Evolutionary conservation across 495 filamentous ascomycete genomes (phyloP).

Genomic region (Tuber magnatum): DNA sequence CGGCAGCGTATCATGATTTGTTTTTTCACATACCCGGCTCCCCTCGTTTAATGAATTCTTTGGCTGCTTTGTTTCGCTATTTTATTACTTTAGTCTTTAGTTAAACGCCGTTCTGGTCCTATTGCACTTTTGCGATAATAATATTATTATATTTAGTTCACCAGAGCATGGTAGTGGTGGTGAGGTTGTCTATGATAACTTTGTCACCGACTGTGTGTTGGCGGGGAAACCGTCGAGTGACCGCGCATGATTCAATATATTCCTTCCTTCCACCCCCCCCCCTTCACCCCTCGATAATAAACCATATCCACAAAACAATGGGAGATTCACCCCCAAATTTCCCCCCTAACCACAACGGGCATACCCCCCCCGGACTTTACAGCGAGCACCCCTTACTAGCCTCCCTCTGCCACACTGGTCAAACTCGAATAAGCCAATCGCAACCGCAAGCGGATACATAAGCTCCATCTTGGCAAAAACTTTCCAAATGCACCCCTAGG

Average conservation of each 20-base stretch:
- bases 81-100: background rate
- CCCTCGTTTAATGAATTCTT: too few species aligned
- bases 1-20: too few species aligned
- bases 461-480: constrained; percentile 79
- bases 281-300: too few species aligned
- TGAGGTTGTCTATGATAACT: background rate
- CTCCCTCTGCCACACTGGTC: constrained; percentile 50
- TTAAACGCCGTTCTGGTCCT: background rate
- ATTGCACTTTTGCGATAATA: background rate
- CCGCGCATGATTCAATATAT: background rate
- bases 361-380: constrained; percentile 59
- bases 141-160: background rate
- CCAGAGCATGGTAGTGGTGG: background rate
- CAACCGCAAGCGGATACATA: constrained; percentile 67
- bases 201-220: background rate
- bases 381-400: constrained; percentile 55
- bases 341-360: constrained; percentile 52
- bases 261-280: background rate
- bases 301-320: background rate
- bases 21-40: too few species aligned
- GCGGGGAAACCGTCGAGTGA: background rate
- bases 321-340: constrained; percentile 52
- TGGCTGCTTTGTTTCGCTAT: background rate
- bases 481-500: constrained; percentile 60
- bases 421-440: constrained; percentile 66